Base-by-base conservation (phyloP, 345 rosid genomes). In the Bruguiera sexangula region DNA sequence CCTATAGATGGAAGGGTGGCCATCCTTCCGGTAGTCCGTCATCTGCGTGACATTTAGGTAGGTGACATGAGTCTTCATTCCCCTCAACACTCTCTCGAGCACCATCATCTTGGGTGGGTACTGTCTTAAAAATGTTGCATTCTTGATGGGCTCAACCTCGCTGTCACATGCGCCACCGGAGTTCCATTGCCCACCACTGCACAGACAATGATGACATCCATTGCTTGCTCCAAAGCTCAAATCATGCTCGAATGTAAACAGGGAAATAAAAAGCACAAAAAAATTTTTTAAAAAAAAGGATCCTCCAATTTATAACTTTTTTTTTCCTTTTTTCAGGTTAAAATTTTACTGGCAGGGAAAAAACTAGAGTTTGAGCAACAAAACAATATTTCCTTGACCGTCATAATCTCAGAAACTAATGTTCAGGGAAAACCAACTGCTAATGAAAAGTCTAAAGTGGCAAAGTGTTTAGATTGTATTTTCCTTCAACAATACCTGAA, bases 161-260 rank as follows among this genome's bases (percentile, higher is more conserved):
- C 82, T 83, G 61, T 95, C 85, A 36, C 99, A 95, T 3, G 88
- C 92, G 16, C 99, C 99, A 2, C 99, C 97, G 0, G 99, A 93
- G 72, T 95, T 95, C 99, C 99, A 95, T 64, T 95, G 99, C 56
- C 99, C 99, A 0, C 99, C 99, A 2, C 99, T 95, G 80, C 72
- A 82, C 15, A 48, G 5, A 18, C 11, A 68, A 65, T 16, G 11
- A 32, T 43, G 15, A 20, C 4, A 21, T n/a, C 16, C 22, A 43
- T 48, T 30, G 48, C 22, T 43, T 56, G 48, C 46, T 55, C 26
- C 6, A 9, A 16, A 30, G 30, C 18, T 64, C 24, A 16, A n/a
- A 48, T 9, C 5, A 21, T 27, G 39, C 68, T 63, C 9, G 13
- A 53, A 63, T 46, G 15, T 36, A 24, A 26, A 65, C 26, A 43